phyloP scores from a whole-genome alignment of 1,284 basidiomycete genomes.

The Leccinum solheimii region DNA sequence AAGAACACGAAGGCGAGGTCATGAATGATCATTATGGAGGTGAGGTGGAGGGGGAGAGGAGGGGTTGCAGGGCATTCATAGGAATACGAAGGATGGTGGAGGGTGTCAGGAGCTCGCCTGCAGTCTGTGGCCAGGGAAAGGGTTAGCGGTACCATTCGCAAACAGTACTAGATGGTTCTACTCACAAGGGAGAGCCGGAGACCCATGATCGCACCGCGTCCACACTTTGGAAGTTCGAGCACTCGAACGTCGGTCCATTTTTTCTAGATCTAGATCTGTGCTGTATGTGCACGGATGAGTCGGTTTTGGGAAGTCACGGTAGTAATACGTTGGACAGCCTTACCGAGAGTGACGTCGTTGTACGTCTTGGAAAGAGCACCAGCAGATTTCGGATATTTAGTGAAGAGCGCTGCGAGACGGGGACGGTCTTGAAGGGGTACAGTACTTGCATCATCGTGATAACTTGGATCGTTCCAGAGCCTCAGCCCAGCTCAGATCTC shows the following conservation, averaged over 20 bases:
- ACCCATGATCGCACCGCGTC: constrained; percentile 61
- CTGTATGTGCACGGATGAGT: constrained; percentile 36
- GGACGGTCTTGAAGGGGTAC: background rate
- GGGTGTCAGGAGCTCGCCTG: constrained; percentile 12
- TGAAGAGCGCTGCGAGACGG: constrained; percentile 35
- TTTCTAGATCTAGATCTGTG: constrained; percentile 41
- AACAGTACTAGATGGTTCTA: background rate
- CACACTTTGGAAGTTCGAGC: constrained; percentile 56
- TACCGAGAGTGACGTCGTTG: constrained; percentile 59
- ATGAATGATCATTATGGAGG: constrained; percentile 34
- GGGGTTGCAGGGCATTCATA: no score
- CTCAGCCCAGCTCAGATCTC: constrained; percentile 40
- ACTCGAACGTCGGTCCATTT: constrained; percentile 62
- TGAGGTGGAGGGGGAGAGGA: constrained; percentile 36
- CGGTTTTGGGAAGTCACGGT: background rate
- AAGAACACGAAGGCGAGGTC: constrained; percentile 58
- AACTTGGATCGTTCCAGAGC: constrained; percentile 33
- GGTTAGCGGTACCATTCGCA: background rate
- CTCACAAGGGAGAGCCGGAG: constrained; percentile 51
- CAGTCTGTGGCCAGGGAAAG: constrained; percentile 15
- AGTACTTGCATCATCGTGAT: constrained; percentile 19
- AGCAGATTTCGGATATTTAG: constrained; percentile 54
- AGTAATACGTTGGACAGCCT: background rate
- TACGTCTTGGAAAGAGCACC: constrained; percentile 59
- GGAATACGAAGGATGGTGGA: no score